Percentiles rank a stretch among this genome's conserved stretches.
Evolutionary conservation across 176 grass and related monocot genomes (phyloP).

Genomic region (Aegilops sharonensis): DNA sequence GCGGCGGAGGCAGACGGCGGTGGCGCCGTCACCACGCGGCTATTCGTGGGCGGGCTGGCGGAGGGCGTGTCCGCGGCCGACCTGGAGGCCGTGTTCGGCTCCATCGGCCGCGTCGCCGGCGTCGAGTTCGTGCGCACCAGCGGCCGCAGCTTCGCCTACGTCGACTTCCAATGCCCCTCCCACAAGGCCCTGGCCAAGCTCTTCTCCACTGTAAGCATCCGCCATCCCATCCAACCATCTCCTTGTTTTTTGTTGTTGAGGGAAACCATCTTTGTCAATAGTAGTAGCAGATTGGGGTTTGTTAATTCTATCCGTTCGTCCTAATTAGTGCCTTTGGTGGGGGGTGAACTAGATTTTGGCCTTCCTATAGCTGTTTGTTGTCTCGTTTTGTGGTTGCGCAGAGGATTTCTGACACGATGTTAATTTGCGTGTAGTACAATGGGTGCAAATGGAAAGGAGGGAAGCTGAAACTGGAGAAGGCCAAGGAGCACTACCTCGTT

Average conservation of each 20-base stretch:
- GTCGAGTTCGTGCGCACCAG: constrained; percentile 69
- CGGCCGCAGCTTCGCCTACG: constrained; percentile 74
- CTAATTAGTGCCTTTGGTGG: neutral
- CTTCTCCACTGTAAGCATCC: constrained; percentile 59
- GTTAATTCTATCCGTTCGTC: neutral
- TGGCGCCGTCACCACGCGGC: neutral
- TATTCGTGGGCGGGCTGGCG: constrained; percentile 75
- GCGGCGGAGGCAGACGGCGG: neutral
- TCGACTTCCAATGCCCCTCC: constrained; percentile 77
- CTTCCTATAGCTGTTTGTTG: neutral
- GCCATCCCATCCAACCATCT: neutral
- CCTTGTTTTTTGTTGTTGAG: neutral
- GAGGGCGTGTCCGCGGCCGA: constrained; percentile 50
- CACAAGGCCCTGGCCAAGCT: constrained; percentile 75
- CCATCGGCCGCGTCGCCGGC: constrained; percentile 48
- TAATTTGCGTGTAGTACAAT: constrained; percentile 68
- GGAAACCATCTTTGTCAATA: neutral
- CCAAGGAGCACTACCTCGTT: constrained; percentile 86
- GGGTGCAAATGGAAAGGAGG: constrained; percentile 97
- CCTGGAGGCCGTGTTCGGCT: constrained; percentile 55
- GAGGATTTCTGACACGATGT: neutral
- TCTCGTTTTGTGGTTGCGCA: neutral
- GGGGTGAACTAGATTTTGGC: neutral
- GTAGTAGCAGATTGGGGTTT: neutral
- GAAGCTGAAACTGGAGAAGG: constrained; percentile 79